A percentile compares a stretch with the other conserved stretches of the same genome.
These are phyloP conservation scores for Populus trichocarpa DNA, from an alignment of 441 rosid species.

Conservation along the genomic window DNA sequence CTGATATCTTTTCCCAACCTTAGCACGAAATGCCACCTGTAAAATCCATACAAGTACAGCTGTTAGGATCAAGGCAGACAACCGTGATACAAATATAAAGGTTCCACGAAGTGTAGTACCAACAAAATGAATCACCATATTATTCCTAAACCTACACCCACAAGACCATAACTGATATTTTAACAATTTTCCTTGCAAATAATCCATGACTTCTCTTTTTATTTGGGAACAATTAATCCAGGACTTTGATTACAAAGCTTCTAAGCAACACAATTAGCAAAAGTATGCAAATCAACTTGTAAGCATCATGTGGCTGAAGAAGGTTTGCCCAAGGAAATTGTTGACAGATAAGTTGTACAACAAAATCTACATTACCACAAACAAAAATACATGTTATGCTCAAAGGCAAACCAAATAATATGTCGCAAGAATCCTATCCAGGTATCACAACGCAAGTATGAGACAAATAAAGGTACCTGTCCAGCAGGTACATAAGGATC, in stretches of 20 bases:
- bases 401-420: no score
- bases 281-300: neutral
- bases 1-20: conserved; percentile 85
- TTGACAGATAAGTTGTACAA: neutral
- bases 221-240: neutral
- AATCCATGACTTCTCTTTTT: neutral
- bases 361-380: neutral
- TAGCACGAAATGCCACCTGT: conserved; percentile 96
- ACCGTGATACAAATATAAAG: conserved; percentile 3
- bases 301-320: neutral
- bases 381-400: neutral
- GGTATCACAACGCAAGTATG: no score
- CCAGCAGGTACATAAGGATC: conserved; percentile 97
- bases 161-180: neutral
- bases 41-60: conserved; percentile 7
- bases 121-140: neutral
- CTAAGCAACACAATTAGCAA: neutral
- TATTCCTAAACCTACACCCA: neutral
- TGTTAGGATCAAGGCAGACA: conserved; percentile 11
- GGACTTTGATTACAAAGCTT: neutral
- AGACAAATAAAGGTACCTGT: conserved; percentile 48
- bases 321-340: neutral
- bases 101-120: neutral
- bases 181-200: neutral
- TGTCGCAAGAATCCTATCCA: no score